phyloP scores from a whole-genome alignment of 257 asterid genomes.

The Nemophila menziesii region DNA sequence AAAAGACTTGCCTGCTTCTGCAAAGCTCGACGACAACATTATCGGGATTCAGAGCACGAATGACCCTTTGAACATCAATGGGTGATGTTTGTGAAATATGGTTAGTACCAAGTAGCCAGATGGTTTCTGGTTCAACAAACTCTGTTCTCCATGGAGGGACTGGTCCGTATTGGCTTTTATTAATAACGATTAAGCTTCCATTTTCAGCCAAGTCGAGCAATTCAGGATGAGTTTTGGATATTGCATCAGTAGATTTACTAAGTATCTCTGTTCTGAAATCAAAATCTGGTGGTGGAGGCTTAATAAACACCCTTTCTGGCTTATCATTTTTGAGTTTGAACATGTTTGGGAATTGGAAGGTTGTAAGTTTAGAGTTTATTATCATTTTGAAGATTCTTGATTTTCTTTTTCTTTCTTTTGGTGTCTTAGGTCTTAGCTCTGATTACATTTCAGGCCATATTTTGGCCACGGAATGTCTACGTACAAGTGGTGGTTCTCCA shows the following conservation, averaged over 20 bases:
- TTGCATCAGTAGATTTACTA: conserved; percentile 30
- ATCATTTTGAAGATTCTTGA: background rate
- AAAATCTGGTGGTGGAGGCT: conserved; percentile 62
- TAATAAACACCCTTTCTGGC: conserved; percentile 15
- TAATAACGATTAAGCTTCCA: conserved; percentile 55
- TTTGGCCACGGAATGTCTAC: background rate
- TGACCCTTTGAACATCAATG: conserved; percentile 57
- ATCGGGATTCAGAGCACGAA: conserved; percentile 55
- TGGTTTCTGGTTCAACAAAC: conserved; percentile 75
- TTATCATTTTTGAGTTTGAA: background rate
- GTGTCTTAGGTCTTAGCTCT: no score
- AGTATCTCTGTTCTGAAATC: conserved; percentile 49
- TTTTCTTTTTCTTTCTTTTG: no score
- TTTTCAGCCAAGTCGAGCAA: conserved; percentile 57
- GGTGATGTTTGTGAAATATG: conserved; percentile 59
- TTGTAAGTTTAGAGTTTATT: background rate
- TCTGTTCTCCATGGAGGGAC: conserved; percentile 76
- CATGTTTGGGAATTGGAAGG: background rate
- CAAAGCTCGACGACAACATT: conserved; percentile 93
- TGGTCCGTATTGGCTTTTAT: conserved; percentile 57
- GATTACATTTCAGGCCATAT: background rate
- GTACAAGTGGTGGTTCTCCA: background rate
- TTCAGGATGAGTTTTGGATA: conserved; percentile 52
- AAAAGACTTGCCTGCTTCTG: conserved; percentile 72
- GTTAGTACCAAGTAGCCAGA: conserved; percentile 70